Evolutionary conservation across 306 rosid genomes (phyloP).

Genomic region (Calophaca sinica): DNA sequence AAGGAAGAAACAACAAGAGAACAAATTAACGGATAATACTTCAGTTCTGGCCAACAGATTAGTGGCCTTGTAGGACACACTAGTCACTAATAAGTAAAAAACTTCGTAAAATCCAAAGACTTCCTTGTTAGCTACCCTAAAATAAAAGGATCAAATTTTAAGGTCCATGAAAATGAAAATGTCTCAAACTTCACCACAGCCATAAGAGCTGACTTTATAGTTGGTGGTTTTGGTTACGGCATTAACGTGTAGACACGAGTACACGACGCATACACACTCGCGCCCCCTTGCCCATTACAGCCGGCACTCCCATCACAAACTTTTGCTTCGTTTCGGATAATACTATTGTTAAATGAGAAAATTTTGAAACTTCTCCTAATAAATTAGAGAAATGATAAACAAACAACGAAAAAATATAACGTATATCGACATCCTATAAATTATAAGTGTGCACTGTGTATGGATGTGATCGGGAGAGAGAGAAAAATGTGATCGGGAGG

Average conservation of each 20-base stretch:
- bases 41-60: slow-evolving; percentile 16
- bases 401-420: no score
- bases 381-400: no score
- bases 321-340: no score
- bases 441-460: no score
- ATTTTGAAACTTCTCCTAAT: no score
- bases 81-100: slow-evolving; percentile 2
- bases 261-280: background rate
- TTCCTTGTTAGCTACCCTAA: slow-evolving; percentile 26
- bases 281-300: background rate
- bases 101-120: slow-evolving; percentile 9
- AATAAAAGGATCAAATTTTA: slow-evolving; percentile 12
- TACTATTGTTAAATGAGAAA: no score
- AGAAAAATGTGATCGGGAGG: no score
- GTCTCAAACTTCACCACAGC: slow-evolving; percentile 25
- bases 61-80: slow-evolving; percentile 20
- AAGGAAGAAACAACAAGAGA: background rate
- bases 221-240: slow-evolving; percentile 28
- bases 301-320: no score
- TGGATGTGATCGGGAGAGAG: no score
- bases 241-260: background rate
- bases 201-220: background rate
- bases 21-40: slow-evolving; percentile 25
- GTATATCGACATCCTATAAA: no score
- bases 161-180: slow-evolving; percentile 39